Percentiles rank a stretch among this genome's conserved stretches.
phyloP scores from a whole-genome alignment of 768 basidiomycete species.

The Boletus insuetus region DNA sequence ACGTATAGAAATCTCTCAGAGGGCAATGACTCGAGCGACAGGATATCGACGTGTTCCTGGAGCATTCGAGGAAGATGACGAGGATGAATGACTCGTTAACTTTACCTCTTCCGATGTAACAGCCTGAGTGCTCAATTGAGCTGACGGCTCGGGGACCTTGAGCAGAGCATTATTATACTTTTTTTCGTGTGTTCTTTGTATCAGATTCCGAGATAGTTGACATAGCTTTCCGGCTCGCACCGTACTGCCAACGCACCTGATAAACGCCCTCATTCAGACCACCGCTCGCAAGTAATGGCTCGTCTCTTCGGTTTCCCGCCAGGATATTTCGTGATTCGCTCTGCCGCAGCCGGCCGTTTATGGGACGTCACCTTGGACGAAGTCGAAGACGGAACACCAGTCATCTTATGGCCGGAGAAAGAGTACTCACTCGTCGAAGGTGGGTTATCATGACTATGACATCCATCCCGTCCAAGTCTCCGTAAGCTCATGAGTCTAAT shows the following conservation, averaged over 20 bases:
- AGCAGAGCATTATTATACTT: too few species aligned
- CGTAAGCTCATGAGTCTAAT: conserved; percentile 11
- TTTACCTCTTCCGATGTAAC: too few species aligned
- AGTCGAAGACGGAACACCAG: conserved; percentile 38
- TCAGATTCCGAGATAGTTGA: too few species aligned
- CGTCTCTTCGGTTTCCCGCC: conserved; percentile 35
- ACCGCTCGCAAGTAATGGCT: conserved; percentile 9
- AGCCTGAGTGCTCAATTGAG: too few species aligned
- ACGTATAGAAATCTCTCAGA: conserved; percentile 33
- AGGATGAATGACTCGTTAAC: conserved; percentile 5
- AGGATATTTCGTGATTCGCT: conserved; percentile 41
- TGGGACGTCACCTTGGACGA: conserved; percentile 35
- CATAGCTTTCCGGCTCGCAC: too few species aligned
- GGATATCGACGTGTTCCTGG: conserved; percentile 25
- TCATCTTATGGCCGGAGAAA: conserved; percentile 69
- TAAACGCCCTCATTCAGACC: not conserved
- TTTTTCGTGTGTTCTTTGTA: too few species aligned
- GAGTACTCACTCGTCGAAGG: conserved; percentile 79
- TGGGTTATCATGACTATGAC: conserved; percentile 29
- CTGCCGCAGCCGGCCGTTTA: conserved; percentile 33
- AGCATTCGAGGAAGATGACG: conserved; percentile 26
- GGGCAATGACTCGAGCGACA: conserved; percentile 6
- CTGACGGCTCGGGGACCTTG: too few species aligned
- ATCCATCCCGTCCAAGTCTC: not conserved
- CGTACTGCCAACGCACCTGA: not conserved